Evolutionary conservation across 495 filamentous ascomycete genomes (phyloP).

Genomic region (Cercophora samala): DNA sequence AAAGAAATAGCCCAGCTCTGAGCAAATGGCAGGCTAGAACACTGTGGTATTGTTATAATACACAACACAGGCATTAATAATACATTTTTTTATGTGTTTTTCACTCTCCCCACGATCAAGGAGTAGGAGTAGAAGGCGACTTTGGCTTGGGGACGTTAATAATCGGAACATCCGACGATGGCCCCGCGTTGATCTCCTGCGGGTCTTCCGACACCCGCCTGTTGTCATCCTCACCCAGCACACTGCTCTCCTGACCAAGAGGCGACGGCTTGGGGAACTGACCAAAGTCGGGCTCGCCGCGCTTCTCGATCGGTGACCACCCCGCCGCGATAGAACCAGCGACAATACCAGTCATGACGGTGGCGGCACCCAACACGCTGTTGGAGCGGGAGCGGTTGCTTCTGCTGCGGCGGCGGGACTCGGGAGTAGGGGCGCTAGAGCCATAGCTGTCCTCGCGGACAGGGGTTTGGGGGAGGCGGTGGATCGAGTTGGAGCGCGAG

Average conservation of each 20-base stretch:
- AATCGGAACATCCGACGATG: constrained; percentile 36
- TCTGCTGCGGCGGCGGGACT: constrained; percentile 63
- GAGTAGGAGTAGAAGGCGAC: constrained; percentile 14
- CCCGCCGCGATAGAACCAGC: constrained; percentile 78
- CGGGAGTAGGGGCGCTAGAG: constrained; percentile 61
- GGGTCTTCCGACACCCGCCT: constrained; percentile 36
- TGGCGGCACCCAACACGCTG: constrained; percentile 77
- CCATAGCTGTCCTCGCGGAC: constrained; percentile 52
- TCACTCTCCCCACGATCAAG: not conserved
- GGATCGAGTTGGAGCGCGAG: constrained; percentile 64
- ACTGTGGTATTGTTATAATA: not conserved
- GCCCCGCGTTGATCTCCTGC: constrained; percentile 31
- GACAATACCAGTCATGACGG: constrained; percentile 84
- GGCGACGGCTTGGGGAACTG: constrained; percentile 23
- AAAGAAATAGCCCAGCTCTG: not conserved
- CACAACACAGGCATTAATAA: not conserved
- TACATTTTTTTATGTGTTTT: not conserved
- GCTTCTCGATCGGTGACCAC: constrained; percentile 78
- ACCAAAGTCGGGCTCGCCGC: constrained; percentile 29
- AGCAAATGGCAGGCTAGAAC: no score
- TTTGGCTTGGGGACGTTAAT: constrained; percentile 41
- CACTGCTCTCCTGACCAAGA: constrained; percentile 23
- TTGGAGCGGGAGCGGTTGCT: constrained; percentile 81
- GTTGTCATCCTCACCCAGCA: constrained; percentile 21
- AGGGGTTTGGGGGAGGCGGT: constrained; percentile 61